Evolutionary conservation across 139 green algal species (phyloP).

Genomic region (Chlamydomonas sphaeroides): DNA sequence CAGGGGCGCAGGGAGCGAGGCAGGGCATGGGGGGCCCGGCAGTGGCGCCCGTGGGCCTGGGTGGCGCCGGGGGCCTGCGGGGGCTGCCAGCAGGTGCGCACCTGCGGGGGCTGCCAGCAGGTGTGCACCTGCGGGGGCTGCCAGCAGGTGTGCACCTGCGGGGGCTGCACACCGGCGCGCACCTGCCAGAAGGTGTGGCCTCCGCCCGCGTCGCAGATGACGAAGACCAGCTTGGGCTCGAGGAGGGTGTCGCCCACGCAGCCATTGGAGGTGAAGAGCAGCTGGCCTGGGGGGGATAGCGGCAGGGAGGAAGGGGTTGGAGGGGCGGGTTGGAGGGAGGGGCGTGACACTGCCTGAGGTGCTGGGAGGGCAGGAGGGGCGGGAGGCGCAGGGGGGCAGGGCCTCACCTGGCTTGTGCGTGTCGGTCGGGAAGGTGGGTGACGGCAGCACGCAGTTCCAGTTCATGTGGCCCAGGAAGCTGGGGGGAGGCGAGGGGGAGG

Average conservation of each 20-base stretch:
- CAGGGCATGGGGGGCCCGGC: too few species aligned
- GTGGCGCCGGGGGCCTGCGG: too few species aligned
- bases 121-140: too few species aligned
- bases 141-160: too few species aligned
- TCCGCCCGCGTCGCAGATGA: constrained; percentile 51
- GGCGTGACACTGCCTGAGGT: too few species aligned
- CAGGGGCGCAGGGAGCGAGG: too few species aligned
- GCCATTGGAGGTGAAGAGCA: not conserved
- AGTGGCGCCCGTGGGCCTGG: too few species aligned
- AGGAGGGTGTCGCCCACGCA: not conserved
- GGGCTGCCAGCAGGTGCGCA: too few species aligned
- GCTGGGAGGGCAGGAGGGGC: too few species aligned
- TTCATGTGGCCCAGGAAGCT: constrained; percentile 62
- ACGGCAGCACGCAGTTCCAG: constrained; percentile 60
- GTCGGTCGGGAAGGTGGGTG: constrained; percentile 36
- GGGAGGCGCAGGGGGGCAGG: too few species aligned
- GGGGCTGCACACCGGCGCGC: not conserved
- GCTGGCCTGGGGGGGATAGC: constrained; percentile 7
- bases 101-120: too few species aligned
- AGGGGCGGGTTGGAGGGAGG: not conserved
- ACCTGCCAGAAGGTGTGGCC: constrained; percentile 62
- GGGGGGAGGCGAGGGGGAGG: too few species aligned
- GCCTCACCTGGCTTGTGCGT: not conserved
- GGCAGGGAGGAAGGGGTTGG: not conserved
- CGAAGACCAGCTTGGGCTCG: not conserved